phyloP scores from a whole-genome alignment of 1,284 basidiomycete genomes.

The Microbotryomycetes sp. region DNA sequence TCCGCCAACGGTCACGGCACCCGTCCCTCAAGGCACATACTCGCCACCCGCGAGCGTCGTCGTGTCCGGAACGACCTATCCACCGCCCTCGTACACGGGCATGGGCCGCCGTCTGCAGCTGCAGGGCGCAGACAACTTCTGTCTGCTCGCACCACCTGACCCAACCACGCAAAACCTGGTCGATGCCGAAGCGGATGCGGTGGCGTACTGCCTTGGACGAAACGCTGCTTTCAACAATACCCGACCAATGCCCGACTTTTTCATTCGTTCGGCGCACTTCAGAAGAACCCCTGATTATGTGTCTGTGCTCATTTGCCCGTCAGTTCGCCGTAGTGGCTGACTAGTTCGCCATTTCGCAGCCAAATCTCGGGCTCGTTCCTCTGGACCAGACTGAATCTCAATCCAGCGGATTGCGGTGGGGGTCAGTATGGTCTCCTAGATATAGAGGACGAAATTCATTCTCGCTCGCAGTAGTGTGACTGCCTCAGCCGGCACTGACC shows the following conservation, averaged over 20 bases:
- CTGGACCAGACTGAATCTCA: slow-evolving; percentile 35
- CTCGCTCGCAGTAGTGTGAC: too few species aligned
- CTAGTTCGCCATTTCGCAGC: not conserved
- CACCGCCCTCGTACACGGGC: not conserved
- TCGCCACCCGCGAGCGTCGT: not conserved
- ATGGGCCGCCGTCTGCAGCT: not conserved
- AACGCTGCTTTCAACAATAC: slow-evolving; percentile 34
- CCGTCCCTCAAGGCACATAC: not conserved
- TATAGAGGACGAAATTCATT: not conserved
- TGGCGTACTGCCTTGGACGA: slow-evolving; percentile 35
- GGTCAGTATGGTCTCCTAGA: not conserved
- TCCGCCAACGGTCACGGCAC: not conserved
- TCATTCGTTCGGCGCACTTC: slow-evolving; percentile 37
- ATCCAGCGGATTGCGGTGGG: slow-evolving; percentile 31
- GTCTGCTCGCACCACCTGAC: slow-evolving; percentile 36
- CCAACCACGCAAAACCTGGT: slow-evolving; percentile 36
- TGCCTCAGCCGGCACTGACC: too few species aligned
- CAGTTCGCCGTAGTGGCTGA: not conserved
- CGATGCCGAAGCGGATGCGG: slow-evolving; percentile 36
- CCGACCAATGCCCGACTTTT: slow-evolving; percentile 34
- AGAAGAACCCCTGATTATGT: slow-evolving; percentile 15
- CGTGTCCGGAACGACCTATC: not conserved
- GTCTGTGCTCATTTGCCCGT: not conserved
- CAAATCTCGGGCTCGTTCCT: slow-evolving; percentile 36
- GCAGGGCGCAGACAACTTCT: not conserved